Base-by-base conservation (phyloP, 805 yeast species). In the Huiozyma sinensis region DNA sequence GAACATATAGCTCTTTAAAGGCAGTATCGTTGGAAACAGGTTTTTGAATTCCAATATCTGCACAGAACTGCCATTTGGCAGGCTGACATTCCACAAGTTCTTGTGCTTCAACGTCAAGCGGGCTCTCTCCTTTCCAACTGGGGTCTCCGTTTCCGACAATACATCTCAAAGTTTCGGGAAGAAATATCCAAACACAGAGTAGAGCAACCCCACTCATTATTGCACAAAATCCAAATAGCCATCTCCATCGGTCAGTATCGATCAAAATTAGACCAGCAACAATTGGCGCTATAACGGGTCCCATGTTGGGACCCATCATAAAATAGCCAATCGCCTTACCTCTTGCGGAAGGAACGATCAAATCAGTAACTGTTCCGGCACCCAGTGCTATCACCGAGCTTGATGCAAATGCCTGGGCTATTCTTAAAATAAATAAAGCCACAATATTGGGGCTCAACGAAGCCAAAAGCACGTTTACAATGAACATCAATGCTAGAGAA, bases 301-400 rank as follows among this genome's bases (percentile, higher is more conserved):
- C 96, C 52, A 82, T 70, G 41, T 88, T 76, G 0, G 95, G 95
- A 0, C 96, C 97, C 49, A 88, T 62, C 69, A 87, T 88, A 52
- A 79, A 88, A 44, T 80, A 71, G 0, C 95, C 92, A 73, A 88
- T 80, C 1, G 94, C 90, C 9, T 73, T 67, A 2, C 95, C 96
- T 53, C 95, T 69, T 50, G 79, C 74, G 30, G 74, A 70, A 13
- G 81, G 79, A 7, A 76, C 69, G 47, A 72, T 81, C 31, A 88
- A 61, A 59, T 88, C 97, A 29, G 86, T 77, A 13, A 88, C 79
- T 0, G 95, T 84, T 2, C 95, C 96, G 0, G 95, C 95, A 1
- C 96, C 96, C 29, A 86, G 81, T 13, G 94, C 77, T 58, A 88
- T 94, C 0, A 88, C 95, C 2, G 90, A 81, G 47, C 86, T 76